Conservation (phyloP, 1,284 basidiomycete genomes). For the Cryptococcus deneoformans region DNA sequence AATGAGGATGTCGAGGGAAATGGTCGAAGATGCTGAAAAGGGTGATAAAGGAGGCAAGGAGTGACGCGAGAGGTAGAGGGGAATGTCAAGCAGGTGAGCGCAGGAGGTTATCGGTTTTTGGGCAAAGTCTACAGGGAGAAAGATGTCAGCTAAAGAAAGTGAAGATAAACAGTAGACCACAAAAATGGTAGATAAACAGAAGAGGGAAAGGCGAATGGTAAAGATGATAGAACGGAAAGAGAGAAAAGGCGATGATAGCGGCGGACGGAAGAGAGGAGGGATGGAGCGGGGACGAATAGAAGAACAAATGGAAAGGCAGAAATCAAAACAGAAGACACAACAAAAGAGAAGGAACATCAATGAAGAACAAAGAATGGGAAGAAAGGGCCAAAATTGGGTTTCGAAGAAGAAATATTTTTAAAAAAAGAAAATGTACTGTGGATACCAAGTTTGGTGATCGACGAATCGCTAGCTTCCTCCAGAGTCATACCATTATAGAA, state of each 20-base stretch:
- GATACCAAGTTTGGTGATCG: slow-evolving; percentile 15
- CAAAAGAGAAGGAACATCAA: not conserved
- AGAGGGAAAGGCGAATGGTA: too few species aligned
- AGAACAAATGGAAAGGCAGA: too few species aligned
- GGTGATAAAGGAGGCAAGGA: slow-evolving; percentile 40
- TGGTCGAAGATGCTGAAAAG: slow-evolving; percentile 28
- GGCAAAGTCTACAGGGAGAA: slow-evolving; percentile 30
- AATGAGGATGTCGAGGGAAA: slow-evolving; percentile 30
- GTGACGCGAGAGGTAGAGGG: slow-evolving; percentile 33
- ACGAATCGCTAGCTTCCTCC: slow-evolving; percentile 21
- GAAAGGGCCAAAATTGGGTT: too few species aligned
- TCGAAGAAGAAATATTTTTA: too few species aligned
- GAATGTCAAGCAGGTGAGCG: slow-evolving; percentile 49
- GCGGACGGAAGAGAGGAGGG: not conserved
- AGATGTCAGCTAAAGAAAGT: too few species aligned
- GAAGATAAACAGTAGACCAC: too few species aligned
- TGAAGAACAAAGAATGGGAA: too few species aligned
- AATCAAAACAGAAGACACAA: not conserved
- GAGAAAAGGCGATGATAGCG: too few species aligned
- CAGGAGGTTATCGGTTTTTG: slow-evolving; percentile 48
- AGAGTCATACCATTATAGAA: slow-evolving; percentile 16
- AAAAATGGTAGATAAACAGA: too few species aligned
- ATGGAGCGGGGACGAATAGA: not conserved
- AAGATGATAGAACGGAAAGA: too few species aligned
- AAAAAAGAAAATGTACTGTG: slow-evolving; percentile 16